These are phyloP conservation scores for Astrothelium subdiscretum DNA, from an alignment of 495 filamentous ascomycete species.

Conservation along the genomic window DNA sequence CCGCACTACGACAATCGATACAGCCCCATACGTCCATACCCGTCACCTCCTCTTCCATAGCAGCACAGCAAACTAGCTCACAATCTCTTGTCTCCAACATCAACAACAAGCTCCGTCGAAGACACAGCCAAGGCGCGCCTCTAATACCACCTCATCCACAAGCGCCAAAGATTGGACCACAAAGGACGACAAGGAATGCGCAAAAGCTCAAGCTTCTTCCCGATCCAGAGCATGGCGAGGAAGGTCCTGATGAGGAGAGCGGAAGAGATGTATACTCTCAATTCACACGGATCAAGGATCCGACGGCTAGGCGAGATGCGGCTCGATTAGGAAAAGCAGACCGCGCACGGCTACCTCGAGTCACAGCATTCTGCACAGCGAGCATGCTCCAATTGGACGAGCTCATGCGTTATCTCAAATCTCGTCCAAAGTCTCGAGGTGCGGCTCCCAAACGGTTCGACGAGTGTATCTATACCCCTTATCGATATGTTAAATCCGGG, in stretches of 20 bases:
- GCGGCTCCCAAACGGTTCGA: constrained; percentile 84
- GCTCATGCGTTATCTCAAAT: constrained; percentile 80
- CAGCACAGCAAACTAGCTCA: constrained; percentile 25
- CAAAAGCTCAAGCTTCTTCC: constrained; percentile 94
- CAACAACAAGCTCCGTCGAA: constrained; percentile 74
- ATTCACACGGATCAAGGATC: constrained; percentile 90
- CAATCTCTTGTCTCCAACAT: constrained; percentile 68
- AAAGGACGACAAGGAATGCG: constrained; percentile 85
- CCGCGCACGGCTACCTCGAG: constrained; percentile 70
- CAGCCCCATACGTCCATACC: constrained; percentile 30
- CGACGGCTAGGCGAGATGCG: constrained; percentile 83
- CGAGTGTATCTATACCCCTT: constrained; percentile 93
- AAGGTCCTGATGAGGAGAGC: constrained; percentile 69
- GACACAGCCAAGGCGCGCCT: constrained; percentile 69
- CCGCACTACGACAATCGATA: constrained; percentile 30
- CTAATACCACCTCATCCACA: constrained; percentile 32
- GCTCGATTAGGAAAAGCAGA: constrained; percentile 90
- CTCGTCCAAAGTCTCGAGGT: constrained; percentile 57
- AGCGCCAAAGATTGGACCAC: constrained; percentile 75
- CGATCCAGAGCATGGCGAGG: constrained; percentile 72
- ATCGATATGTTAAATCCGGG: constrained; percentile 50
- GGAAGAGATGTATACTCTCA: constrained; percentile 95
- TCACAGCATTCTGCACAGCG: constrained; percentile 93
- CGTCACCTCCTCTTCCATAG: constrained; percentile 15
- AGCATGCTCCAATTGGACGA: constrained; percentile 80